A percentile compares a stretch with the other conserved stretches of the same genome.
Conservation (phyloP, 1,284 basidiomycete genomes). For the Cystobasidiaceae sp. region DNA sequence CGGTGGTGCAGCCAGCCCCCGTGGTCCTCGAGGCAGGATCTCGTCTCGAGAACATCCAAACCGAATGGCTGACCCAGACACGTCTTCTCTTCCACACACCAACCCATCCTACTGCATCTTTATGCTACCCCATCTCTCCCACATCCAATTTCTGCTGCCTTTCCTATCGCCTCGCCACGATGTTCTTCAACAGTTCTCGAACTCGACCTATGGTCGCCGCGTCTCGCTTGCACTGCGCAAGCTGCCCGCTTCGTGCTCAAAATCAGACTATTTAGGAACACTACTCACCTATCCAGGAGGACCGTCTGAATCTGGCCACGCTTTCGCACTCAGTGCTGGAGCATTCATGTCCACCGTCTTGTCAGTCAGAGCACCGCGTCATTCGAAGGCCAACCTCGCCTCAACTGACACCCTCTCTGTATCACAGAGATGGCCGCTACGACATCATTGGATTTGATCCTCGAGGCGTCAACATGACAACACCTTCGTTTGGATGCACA, state of each 20-base stretch:
- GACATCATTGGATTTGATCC: constrained; percentile 40
- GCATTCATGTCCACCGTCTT: constrained; percentile 22
- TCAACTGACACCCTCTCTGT: neutral
- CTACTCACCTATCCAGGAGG: constrained; percentile 39
- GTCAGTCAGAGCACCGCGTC: constrained; percentile 23
- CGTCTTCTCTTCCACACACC: no score
- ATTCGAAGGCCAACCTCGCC: neutral
- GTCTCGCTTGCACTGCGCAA: constrained; percentile 41
- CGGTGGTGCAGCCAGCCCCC: no score
- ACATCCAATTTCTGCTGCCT: no score
- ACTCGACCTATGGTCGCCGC: neutral
- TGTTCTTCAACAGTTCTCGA: constrained; percentile 11
- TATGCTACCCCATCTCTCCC: no score
- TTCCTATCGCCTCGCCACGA: no score
- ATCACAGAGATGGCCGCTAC: constrained; percentile 27
- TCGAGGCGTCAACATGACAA: constrained; percentile 38
- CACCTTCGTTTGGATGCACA: constrained; percentile 33
- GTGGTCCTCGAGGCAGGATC: no score
- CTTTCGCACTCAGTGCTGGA: constrained; percentile 14
- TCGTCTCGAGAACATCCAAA: no score
- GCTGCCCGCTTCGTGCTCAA: constrained; percentile 32
- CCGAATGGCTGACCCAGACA: no score
- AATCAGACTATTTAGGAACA: constrained; percentile 24
- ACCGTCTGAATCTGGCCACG: constrained; percentile 36
- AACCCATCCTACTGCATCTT: no score